phyloP scores from a whole-genome alignment of 1,139 yeast genomes.

The Candida smagusa region DNA sequence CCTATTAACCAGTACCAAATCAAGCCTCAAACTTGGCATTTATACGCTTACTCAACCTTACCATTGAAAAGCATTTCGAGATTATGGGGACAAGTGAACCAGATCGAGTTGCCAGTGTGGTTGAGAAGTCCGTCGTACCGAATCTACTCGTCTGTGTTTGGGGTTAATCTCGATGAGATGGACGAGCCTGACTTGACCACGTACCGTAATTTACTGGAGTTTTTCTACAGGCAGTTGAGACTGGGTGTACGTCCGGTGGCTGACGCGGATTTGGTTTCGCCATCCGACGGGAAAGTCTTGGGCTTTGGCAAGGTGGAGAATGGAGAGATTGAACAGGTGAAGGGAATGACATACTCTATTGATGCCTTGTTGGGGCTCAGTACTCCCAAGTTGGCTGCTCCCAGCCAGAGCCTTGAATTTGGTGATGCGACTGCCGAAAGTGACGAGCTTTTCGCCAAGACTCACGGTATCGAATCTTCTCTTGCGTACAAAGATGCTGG shows the following conservation, averaged over 20 bases:
- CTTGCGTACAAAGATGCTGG: slow-evolving; percentile 58
- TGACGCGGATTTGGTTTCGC: slow-evolving; percentile 70
- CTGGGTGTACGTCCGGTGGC: slow-evolving; percentile 82
- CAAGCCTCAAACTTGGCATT: slow-evolving; percentile 78
- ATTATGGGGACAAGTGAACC: slow-evolving; percentile 90
- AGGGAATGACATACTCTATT: slow-evolving; percentile 90
- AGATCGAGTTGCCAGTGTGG: slow-evolving; percentile 83
- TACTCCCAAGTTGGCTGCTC: slow-evolving; percentile 53
- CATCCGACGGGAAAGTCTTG: slow-evolving; percentile 89
- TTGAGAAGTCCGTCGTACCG: slow-evolving; percentile 78
- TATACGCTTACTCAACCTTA: slow-evolving; percentile 83
- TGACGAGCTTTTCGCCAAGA: slow-evolving; percentile 73
- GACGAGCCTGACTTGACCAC: slow-evolving; percentile 73
- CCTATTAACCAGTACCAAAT: slow-evolving; percentile 40
- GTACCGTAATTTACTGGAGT: slow-evolving; percentile 81
- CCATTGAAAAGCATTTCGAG: slow-evolving; percentile 91
- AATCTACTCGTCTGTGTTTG: slow-evolving; percentile 76
- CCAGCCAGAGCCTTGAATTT: slow-evolving; percentile 53
- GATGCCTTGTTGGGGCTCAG: slow-evolving; percentile 82
- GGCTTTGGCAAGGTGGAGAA: slow-evolving; percentile 80
- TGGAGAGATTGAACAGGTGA: slow-evolving; percentile 93
- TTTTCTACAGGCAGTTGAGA: slow-evolving; percentile 79
- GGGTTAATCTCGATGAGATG: slow-evolving; percentile 88
- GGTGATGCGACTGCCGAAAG: slow-evolving; percentile 31
- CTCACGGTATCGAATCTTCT: slow-evolving; percentile 58